These are phyloP conservation scores for Podila verticillata DNA, from an alignment of 192 early-diverging fungal species.

Conservation along the genomic window DNA sequence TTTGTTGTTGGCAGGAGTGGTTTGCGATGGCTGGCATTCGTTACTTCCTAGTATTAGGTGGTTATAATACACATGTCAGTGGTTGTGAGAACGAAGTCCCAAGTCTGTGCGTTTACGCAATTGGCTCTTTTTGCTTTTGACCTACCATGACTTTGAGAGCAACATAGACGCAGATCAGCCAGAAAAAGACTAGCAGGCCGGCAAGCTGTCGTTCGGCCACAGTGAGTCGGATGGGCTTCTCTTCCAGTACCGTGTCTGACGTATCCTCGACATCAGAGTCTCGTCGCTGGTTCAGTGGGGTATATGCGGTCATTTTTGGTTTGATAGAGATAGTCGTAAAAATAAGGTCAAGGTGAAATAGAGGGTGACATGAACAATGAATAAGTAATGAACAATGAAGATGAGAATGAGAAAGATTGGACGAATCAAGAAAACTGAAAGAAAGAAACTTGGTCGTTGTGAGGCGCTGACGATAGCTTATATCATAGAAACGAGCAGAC, in stretches of 20 bases:
- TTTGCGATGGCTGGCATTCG: background rate
- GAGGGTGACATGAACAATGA: background rate
- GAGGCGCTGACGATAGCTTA: too few species aligned
- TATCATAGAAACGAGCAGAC: too few species aligned
- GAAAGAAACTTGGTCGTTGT: too few species aligned
- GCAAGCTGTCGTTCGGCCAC: constrained; percentile 16
- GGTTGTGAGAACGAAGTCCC: too few species aligned
- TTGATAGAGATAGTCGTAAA: background rate
- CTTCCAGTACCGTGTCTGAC: background rate
- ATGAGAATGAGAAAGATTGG: background rate
- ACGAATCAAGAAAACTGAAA: background rate
- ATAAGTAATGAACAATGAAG: background rate
- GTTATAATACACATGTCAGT: too few species aligned
- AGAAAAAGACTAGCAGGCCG: constrained; percentile 14
- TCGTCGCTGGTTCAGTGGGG: constrained; percentile 8
- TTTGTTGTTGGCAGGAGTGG: constrained; percentile 16
- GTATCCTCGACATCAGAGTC: constrained; percentile 11
- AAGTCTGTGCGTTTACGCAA: background rate
- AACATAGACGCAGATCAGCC: constrained; percentile 9
- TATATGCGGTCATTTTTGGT: constrained; percentile 12
- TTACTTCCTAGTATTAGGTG: too few species aligned
- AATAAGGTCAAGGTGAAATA: background rate
- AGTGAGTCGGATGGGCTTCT: constrained; percentile 11
- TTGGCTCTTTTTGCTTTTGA: background rate
- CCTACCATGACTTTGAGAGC: constrained; percentile 16